phyloP scores from a whole-genome alignment of 129 eudicot genomes.

The Pseudognaphalium luteoalbum region DNA sequence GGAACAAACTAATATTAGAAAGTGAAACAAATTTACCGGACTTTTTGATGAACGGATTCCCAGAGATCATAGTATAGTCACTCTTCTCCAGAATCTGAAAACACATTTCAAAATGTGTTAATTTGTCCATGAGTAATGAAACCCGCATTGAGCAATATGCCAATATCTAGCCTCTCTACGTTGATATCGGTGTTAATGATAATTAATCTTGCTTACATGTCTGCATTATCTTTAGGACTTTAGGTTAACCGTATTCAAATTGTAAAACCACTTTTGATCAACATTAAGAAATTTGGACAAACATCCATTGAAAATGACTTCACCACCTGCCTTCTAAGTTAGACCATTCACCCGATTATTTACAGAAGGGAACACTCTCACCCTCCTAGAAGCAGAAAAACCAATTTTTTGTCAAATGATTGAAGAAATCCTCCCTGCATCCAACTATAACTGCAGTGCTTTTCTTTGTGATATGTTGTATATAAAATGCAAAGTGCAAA shows the following conservation, averaged over 20 bases:
- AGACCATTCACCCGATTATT: conserved; percentile 9
- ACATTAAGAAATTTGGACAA: conserved; percentile 7
- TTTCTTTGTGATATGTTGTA: not conserved
- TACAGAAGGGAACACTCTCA: not conserved
- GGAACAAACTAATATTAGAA: conserved; percentile 10
- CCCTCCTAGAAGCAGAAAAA: not conserved
- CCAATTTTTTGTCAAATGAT: not conserved
- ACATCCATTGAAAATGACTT: not conserved
- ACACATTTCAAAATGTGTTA: conserved; percentile 22
- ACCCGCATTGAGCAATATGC: not conserved
- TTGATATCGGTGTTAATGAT: conserved; percentile 3
- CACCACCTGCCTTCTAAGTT: conserved; percentile 16
- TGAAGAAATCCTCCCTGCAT: not conserved
- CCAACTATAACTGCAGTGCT: not conserved
- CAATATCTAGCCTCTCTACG: conserved; percentile 3
- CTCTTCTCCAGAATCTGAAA: conserved; percentile 83
- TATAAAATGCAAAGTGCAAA: conserved; percentile 15
- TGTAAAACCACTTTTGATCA: conserved; percentile 13
- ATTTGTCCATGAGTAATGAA: conserved; percentile 11
- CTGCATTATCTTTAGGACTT: conserved; percentile 1
- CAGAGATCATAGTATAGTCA: conserved; percentile 85
- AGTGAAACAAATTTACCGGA: conserved; percentile 53
- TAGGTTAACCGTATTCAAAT: not conserved
- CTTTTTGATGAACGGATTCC: conserved; percentile 79
- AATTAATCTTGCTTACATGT: not conserved